Conservation (phyloP, 2,329 filamentous ascomycete genomes). For the Ceratocystis cacaofunesta region DNA sequence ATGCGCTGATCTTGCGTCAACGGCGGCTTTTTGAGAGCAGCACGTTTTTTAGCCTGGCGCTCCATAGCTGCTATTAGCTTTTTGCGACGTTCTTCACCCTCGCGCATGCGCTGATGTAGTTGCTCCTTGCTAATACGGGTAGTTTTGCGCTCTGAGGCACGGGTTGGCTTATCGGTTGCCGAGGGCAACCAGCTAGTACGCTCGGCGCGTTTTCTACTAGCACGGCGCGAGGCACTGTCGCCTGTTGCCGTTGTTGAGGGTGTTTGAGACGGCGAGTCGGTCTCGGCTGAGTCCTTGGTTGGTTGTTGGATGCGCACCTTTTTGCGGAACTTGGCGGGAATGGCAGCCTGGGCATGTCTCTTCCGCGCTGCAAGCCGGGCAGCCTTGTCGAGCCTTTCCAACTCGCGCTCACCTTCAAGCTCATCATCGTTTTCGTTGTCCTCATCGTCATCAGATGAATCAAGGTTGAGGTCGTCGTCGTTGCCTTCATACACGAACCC, state of each 20-base stretch:
- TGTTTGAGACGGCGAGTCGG: slow-evolving; percentile 23
- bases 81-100: slow-evolving; percentile 54
- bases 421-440: slow-evolving; percentile 53
- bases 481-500: slow-evolving; percentile 46
- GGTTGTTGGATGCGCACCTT: slow-evolving; percentile 57
- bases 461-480: slow-evolving; percentile 65
- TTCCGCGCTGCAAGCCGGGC: slow-evolving; percentile 56
- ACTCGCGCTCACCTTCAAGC: slow-evolving; percentile 71
- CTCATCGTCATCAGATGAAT: slow-evolving; percentile 71
- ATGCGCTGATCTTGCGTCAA: slow-evolving; percentile 81
- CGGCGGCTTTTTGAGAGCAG: slow-evolving; percentile 59
- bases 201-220: slow-evolving; percentile 46
- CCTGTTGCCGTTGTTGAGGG: slow-evolving; percentile 21
- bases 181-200: slow-evolving; percentile 44
- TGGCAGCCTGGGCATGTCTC: slow-evolving; percentile 53
- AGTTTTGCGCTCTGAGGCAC: slow-evolving; percentile 42
- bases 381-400: slow-evolving; percentile 61
- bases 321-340: slow-evolving; percentile 56
- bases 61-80: slow-evolving; percentile 56
- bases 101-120: slow-evolving; percentile 55
- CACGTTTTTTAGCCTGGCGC: slow-evolving; percentile 52
- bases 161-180: slow-evolving; percentile 38
- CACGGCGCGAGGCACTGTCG: slow-evolving; percentile 25
- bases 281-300: slow-evolving; percentile 16
- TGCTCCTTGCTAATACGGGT: slow-evolving; percentile 46